A percentile compares a stretch with the other conserved stretches of the same genome.
phyloP scores from a whole-genome alignment of 2,329 filamentous ascomycete genomes.

The Rugonectria rugulosa region DNA sequence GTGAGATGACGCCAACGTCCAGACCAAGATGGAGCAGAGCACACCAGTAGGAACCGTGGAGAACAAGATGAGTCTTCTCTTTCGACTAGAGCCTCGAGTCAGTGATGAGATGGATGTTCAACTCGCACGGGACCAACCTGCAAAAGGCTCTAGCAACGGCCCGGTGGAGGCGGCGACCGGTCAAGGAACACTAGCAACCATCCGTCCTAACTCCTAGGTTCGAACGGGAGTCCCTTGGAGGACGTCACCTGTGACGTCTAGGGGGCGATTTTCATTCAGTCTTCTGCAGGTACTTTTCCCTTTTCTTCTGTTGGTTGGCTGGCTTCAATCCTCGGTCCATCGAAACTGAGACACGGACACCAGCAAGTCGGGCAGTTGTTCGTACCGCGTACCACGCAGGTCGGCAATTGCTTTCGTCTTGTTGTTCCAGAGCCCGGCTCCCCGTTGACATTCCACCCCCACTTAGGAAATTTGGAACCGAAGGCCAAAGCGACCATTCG shows the following conservation, averaged over 20 bases:
- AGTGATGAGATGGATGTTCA: no score
- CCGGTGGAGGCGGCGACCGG: not conserved
- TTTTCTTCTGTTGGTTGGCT: not conserved
- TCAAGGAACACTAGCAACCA: not conserved
- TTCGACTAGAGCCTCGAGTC: no score
- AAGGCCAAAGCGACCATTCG: not conserved
- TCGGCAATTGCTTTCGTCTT: slow-evolving; percentile 8
- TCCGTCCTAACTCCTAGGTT: not conserved
- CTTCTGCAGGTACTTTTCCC: not conserved
- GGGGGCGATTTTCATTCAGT: not conserved
- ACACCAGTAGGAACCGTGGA: slow-evolving; percentile 22
- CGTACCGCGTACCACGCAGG: not conserved
- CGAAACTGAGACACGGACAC: not conserved
- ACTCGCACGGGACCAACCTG: no score
- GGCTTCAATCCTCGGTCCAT: not conserved
- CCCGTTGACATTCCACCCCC: not conserved
- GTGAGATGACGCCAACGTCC: slow-evolving; percentile 6
- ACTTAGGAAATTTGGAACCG: slow-evolving; percentile 1
- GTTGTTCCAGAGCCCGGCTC: not conserved
- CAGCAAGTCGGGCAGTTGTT: not conserved
- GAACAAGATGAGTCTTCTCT: slow-evolving; percentile 17
- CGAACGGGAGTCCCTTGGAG: not conserved
- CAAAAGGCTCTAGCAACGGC: slow-evolving; percentile 8
- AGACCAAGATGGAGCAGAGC: slow-evolving; percentile 28
- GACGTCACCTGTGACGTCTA: slow-evolving; percentile 1